These are phyloP conservation scores for Kwoniella botswanensis DNA, from an alignment of 768 basidiomycete genomes.

Conservation along the genomic window DNA sequence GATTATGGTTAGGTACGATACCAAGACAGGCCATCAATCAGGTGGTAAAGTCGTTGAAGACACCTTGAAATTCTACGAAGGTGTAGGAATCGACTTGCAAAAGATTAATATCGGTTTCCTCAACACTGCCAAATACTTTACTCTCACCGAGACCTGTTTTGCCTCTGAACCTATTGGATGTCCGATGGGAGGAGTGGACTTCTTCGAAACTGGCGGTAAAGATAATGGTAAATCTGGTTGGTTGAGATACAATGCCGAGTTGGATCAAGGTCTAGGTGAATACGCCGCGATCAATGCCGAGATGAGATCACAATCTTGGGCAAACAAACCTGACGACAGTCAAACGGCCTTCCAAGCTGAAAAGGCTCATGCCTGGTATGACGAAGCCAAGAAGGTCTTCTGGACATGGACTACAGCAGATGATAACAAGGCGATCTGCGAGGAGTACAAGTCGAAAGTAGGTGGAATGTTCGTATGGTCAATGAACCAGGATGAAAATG, in stretches of 20 bases:
- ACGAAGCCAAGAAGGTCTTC: constrained; percentile 26
- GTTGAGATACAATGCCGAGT: constrained; percentile 18
- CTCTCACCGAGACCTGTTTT: neutral
- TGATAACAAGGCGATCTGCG: constrained; percentile 34
- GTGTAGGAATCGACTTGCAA: constrained; percentile 11
- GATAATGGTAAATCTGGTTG: constrained; percentile 23
- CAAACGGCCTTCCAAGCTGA: constrained; percentile 12
- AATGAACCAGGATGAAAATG: constrained; percentile 29
- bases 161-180: constrained; percentile 28
- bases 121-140: constrained; percentile 44
- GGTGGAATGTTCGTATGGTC: constrained; percentile 46
- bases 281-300: neutral
- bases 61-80: constrained; percentile 25
- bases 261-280: constrained; percentile 10
- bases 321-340: neutral
- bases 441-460: constrained; percentile 26
- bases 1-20: constrained; percentile 15
- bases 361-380: constrained; percentile 26
- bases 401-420: constrained; percentile 42
- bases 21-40: constrained; percentile 28
- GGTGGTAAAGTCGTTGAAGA: constrained; percentile 36
- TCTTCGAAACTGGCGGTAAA: constrained; percentile 10
- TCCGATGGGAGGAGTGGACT: constrained; percentile 17
- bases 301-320: constrained; percentile 1
- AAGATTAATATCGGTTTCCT: constrained; percentile 43